Evolutionary conservation across 371 early-diverging fungal genomes (phyloP), one percentile per base, ranked within the genome.

Genomic region (Mucor velutinosus): DNA sequence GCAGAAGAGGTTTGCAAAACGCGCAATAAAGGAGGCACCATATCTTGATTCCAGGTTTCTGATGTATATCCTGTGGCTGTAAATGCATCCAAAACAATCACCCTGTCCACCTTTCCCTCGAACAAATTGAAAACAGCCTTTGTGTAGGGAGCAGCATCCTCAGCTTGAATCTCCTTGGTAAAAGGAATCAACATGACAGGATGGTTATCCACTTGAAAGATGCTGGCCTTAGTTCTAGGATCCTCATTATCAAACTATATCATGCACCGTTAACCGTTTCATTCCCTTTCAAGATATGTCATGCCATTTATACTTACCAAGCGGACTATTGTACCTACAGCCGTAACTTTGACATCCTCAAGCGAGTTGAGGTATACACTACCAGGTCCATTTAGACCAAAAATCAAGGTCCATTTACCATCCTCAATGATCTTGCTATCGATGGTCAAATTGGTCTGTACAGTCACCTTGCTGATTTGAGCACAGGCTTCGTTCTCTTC

Each of bases 21-120:
- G 41, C 79, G 73, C 23, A 79, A 61, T 30, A 65, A 72, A 7
- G 78, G 81, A 10, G 84, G 79, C n/a, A 51, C 29, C 8, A 74
- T 21, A 58, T 79, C 70, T 0, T 69, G 69, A 8, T 65, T 69
- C 58, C 66, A 71, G 6, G 27, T 62, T 25, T 65, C 49, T 11
- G 71, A 66, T 15, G 73, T 74, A 56, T 82, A 82, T 14, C 75
- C 75, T 15, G 75, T 60, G 3, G 67, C 53, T 19, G 74, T 65
- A 64, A 79, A 74, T 7, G 76, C 65, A 65, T 83, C 84, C 33
- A 83, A 66, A 1, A 83, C 61, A 55, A 81, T 66, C 15, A 83
- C 71, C 43, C 75, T 77, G 6, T 14, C 66, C 53, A 39, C 32
- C 30, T 25, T 58, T 37, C 19, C 6, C 11, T 19, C 6, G 23